Evolutionary conservation across 1,284 basidiomycete genomes (phyloP), one percentile per base, ranked within the genome.

Genomic region (Meira miltonrushii): DNA sequence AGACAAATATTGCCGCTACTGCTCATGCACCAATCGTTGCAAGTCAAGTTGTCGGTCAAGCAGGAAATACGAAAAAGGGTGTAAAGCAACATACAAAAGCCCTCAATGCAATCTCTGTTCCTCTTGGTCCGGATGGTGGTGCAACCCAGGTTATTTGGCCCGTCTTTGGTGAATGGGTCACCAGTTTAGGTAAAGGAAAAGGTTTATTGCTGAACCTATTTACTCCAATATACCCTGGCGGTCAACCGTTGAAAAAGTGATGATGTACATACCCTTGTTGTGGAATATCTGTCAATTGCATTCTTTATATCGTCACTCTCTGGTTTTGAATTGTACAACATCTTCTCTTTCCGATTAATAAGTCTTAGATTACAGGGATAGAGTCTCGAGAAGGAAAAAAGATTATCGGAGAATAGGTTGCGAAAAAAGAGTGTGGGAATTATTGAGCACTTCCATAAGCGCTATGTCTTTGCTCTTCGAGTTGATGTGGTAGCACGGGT

Each of bases 21-120:
- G 39, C 55, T 2, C 74, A 76, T 41, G 67, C 55, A 1, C 52
- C 61, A 1, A 37, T 59, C 21, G 58, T 63, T 1, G 71, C 67
- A 0, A 48, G 52, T 9, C 44, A 17, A 25, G 21, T 39, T 10
- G 19, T 53, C 2, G 25, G 46, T 37, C 43, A 28, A 39, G 37
- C 51, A 1, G 46, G 6, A 23, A 48, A 23, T 48, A 48, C 25
- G 17, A 48, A 23, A 15, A 48, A 23, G 17, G 46, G n/a, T 21
- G 21, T 13, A 5, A 15, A 19, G 11, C 3, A 11, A 43, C 13
- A 15, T 43, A 15, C 17, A 48, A 48, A 21, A 13, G 21, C 17
- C 23, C 21, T 48, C 2, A 19, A 17, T 48, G 12, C 46, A 21
- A 13, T 21, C 46, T 21, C 12, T 17, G 66, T 66, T 6, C 66